Evolutionary conservation across 1,139 yeast species (phyloP).

Genomic region (Kurtzmaniella natalensis): DNA sequence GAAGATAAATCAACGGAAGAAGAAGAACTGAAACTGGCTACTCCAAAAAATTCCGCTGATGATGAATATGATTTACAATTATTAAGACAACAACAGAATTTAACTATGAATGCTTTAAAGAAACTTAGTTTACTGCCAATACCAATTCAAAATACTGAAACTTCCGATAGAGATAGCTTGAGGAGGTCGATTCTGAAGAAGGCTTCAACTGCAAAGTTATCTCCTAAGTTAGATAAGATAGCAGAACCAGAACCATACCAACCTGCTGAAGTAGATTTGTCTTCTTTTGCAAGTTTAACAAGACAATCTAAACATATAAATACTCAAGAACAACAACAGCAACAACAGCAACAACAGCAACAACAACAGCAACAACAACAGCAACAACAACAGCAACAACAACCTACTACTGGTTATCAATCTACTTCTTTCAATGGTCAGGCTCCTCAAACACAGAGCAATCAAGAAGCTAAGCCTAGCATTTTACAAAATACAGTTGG

Average conservation of each 20-base stretch:
- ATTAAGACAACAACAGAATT: constrained; percentile 36
- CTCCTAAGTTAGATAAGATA: constrained; percentile 8
- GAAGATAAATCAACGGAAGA: constrained; percentile 16
- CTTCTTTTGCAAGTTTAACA: constrained; percentile 45
- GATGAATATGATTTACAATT: constrained; percentile 31
- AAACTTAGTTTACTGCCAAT: constrained; percentile 43
- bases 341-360: constrained; percentile 5
- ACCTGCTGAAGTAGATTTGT: constrained; percentile 53
- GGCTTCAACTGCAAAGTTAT: constrained; percentile 10
- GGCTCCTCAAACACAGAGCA: not conserved
- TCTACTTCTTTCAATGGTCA: not conserved
- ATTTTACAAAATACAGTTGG: no score
- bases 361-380: not conserved
- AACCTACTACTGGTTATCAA: not conserved
- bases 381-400: not conserved
- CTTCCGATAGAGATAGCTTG: constrained; percentile 1
- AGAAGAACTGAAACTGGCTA: constrained; percentile 8
- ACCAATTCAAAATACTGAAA: constrained; percentile 19
- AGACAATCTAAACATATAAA: constrained; percentile 32
- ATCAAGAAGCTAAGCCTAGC: not conserved
- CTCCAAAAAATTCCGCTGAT: constrained; percentile 14
- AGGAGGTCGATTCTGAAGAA: constrained; percentile 11
- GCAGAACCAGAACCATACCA: constrained; percentile 37
- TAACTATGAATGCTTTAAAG: constrained; percentile 43
- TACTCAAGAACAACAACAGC: constrained; percentile 6